phyloP scores from a whole-genome alignment of 192 early-diverging fungal species.

The Neocallimastix lanati region DNA sequence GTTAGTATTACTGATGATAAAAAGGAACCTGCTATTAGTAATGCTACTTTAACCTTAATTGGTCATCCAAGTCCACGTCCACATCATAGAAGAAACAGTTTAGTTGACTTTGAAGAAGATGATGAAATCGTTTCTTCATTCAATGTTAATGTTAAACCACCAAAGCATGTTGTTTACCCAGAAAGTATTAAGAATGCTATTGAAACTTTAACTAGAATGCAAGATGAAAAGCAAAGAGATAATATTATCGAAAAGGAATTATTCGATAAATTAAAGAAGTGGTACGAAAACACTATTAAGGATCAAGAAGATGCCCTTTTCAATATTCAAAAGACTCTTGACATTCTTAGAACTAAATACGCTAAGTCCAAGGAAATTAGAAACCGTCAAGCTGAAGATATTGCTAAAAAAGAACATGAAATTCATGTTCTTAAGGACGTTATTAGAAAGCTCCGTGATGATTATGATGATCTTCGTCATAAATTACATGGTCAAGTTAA shows the following conservation, averaged over 20 bases:
- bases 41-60: background rate
- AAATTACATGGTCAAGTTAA: background rate
- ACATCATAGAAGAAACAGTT: background rate
- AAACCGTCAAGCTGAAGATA: background rate
- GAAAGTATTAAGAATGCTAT: background rate
- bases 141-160: background rate
- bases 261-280: background rate
- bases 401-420: background rate
- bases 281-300: background rate
- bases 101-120: background rate
- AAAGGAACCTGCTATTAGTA: background rate
- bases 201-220: background rate
- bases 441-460: background rate
- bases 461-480: background rate
- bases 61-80: background rate
- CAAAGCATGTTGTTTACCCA: background rate
- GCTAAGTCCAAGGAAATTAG: background rate
- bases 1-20: background rate
- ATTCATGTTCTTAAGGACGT: background rate
- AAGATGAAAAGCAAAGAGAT: background rate
- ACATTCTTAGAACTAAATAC: background rate
- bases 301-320: background rate
- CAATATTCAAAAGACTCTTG: background rate
- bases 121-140: background rate
- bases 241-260: background rate